Percentiles rank a stretch among this genome's conserved stretches.
These are phyloP conservation scores for Penicillium coffeae DNA, from an alignment of 495 filamentous ascomycete species.

Conservation along the genomic window DNA sequence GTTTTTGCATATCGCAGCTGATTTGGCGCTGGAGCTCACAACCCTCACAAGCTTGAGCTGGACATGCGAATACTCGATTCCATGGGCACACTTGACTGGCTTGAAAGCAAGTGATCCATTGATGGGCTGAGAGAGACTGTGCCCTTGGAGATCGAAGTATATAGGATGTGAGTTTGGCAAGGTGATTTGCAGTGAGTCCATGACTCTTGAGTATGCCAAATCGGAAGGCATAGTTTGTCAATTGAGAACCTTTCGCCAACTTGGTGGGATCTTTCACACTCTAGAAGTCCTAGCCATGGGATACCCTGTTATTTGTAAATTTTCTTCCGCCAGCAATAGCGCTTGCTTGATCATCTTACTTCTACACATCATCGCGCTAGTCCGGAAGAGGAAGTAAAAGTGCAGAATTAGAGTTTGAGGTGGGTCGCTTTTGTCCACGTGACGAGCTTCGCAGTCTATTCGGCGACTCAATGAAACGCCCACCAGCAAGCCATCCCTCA, in stretches of 20 bases:
- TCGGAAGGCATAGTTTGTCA: too few species aligned
- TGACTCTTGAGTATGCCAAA: background rate
- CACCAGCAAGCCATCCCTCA: too few species aligned
- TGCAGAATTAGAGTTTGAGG: conserved; percentile 9
- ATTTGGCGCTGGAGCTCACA: background rate
- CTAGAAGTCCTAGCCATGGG: too few species aligned
- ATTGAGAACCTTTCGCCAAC: too few species aligned
- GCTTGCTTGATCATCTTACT: background rate
- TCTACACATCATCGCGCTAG: background rate
- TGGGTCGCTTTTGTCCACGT: background rate
- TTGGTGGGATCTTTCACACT: too few species aligned
- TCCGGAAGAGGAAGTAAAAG: conserved; percentile 14
- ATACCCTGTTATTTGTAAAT: background rate
- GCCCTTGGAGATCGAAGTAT: conserved; percentile 9
- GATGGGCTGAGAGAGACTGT: conserved; percentile 11
- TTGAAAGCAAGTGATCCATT: conserved; percentile 4
- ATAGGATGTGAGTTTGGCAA: conserved; percentile 4
- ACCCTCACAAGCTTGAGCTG: conserved; percentile 5
- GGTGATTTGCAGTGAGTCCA: background rate
- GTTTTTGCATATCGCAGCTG: background rate
- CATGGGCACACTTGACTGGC: background rate
- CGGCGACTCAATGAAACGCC: background rate
- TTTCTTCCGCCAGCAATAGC: background rate
- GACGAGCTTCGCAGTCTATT: background rate
- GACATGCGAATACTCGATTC: background rate